phyloP scores from a whole-genome alignment of 345 rosid genomes.

The Syzygium aqueum region DNA sequence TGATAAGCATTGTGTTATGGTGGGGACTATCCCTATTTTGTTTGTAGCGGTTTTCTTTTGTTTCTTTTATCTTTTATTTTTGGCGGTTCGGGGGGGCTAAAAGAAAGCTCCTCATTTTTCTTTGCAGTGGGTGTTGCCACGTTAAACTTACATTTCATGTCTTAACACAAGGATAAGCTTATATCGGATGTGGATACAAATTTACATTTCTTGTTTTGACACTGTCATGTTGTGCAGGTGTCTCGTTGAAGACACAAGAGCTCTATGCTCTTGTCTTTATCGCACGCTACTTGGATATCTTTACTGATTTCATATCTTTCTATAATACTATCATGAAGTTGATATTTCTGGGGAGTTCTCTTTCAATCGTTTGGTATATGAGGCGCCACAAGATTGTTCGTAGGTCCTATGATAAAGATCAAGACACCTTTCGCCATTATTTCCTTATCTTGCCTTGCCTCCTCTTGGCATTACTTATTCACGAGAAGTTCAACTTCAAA shows the following conservation, averaged over 20 bases:
- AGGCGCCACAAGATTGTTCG: constrained; percentile 58
- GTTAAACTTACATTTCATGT: neutral
- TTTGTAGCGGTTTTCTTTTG: neutral
- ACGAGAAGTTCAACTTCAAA: constrained; percentile 56
- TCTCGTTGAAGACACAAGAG: constrained; percentile 86
- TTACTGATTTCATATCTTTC: constrained; percentile 51
- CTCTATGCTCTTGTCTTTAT: constrained; percentile 70
- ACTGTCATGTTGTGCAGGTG: constrained; percentile 26
- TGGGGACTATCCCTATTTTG: neutral
- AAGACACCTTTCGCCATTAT: constrained; percentile 64
- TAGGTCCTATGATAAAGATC: constrained; percentile 66
- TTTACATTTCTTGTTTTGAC: neutral
- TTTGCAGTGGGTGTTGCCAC: neutral
- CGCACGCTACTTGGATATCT: constrained; percentile 74
- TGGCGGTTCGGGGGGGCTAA: neutral
- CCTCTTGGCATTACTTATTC: constrained; percentile 47
- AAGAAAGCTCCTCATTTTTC: neutral
- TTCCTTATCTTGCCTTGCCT: constrained; percentile 63
- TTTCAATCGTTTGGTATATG: constrained; percentile 83
- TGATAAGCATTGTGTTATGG: neutral
- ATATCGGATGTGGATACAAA: neutral
- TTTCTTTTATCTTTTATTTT: neutral
- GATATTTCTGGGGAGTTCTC: constrained; percentile 72
- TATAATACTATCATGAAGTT: constrained; percentile 78
- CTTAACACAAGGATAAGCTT: neutral